Evolutionary conservation across 31 red algal species (phyloP), one percentile per base, ranked within the genome.

Genomic region (Odonthalia washingtoniensis): DNA sequence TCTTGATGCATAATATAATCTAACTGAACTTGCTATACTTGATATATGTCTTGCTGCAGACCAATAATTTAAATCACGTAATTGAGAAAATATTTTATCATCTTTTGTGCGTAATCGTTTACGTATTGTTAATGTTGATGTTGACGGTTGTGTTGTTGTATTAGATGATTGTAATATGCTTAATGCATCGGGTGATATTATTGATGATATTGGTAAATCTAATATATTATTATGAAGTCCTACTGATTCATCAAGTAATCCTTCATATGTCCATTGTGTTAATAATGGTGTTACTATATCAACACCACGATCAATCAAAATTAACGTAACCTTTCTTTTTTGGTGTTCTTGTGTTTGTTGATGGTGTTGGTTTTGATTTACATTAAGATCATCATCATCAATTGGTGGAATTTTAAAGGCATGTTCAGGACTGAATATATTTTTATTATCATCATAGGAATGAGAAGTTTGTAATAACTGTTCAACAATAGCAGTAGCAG

Each of bases 241-340:
- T 40, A 98, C 78, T 2, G 88, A 80, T 73, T 98, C 93, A 35
- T 98, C 93, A 39, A 95, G 39, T 2, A 98, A 65, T 9, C 93
- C 96, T 30, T 95, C 96, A 60, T 96, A 98, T 36, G 93, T 98
- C 45, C 93, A 94, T 66, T 98, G 96, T 0, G 96, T 96, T 14
- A 98, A 79, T 70, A 98, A 65, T 17, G 96, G 96, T 18, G 83
- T 98, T 27, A 95, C 91, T 24, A 93, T 74, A 77, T 98, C 96
- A 64, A 93, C 90, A 27, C 84, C 85, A 41, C 96, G 83, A 61
- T 98, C 96, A 27, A 98, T 62, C 21, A 98, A 72, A 18, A 98
- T 63, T 2, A 98, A 72, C 34, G 46, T 90, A 49, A 94, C 92
- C 27, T 85, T 61, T 37, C 92, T 79, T 16, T 63, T 66, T 40